Conservation (phyloP, 805 yeast species). For the Ogataea pilisensis region DNA sequence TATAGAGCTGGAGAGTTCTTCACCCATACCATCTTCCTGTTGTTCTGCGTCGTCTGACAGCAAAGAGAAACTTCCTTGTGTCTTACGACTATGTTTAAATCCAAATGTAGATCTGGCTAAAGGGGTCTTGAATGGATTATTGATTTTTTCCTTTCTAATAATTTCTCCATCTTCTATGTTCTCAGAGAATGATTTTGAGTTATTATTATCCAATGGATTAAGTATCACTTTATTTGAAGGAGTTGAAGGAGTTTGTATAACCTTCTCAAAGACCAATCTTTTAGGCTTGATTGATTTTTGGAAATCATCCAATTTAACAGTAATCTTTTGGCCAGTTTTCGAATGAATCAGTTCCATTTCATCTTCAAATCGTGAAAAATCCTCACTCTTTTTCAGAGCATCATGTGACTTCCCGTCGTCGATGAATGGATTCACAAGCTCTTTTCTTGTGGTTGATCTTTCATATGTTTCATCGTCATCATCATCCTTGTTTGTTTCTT, state of each 20-base stretch:
- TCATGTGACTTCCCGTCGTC: conserved; percentile 4
- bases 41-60: not conserved
- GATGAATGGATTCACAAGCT: conserved; percentile 30
- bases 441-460: conserved; percentile 10
- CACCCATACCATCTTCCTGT: too few species aligned
- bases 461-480: conserved; percentile 12
- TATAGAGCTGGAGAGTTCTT: too few species aligned
- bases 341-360: conserved; percentile 39
- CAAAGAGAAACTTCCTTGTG: not conserved
- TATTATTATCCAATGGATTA: conserved; percentile 9
- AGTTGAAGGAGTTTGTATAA: conserved; percentile 9
- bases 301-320: conserved; percentile 27
- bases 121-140: conserved; percentile 20
- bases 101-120: not conserved
- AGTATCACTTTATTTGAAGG: conserved; percentile 12
- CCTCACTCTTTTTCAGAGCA: conserved; percentile 2
- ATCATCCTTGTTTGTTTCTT: conserved; percentile 17
- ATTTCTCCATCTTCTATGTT: conserved; percentile 13
- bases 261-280: conserved; percentile 27
- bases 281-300: conserved; percentile 38
- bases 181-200: not conserved
- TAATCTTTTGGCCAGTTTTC: conserved; percentile 37
- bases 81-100: not conserved
- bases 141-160: conserved; percentile 19
- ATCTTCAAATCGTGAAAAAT: conserved; percentile 27